Base-by-base conservation (phyloP, 306 rosid species). In the Styphnolobium japonicum region DNA sequence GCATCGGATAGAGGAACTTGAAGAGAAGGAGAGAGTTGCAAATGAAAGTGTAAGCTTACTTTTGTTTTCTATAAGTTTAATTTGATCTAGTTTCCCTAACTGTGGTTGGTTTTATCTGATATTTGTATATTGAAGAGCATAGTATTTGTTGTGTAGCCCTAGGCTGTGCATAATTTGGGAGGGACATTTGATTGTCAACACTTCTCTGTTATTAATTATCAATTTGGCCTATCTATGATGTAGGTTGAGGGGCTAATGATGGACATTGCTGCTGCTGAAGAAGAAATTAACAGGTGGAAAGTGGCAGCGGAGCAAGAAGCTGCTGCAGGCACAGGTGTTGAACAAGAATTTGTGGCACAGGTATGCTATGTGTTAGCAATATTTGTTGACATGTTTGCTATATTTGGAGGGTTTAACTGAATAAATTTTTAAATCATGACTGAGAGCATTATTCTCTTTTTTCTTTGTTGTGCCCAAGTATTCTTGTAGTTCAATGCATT, bases 281-380 rank as follows among this genome's bases (percentile, higher is more conserved):
- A 96, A 85, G 99, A 96, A 86, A 96, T 96, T 73, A 85, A 89
- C 80, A 90, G 99, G 85, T 96, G 98, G 99, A 96, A 91, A 90
- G 84, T 85, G 51, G 99, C 99, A 46, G 99, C 99, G 63, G 98
- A 93, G 89, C 94, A 96, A 85, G 98, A 96, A 90, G 99, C 99
- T 61, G 99, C 93, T 83, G 99, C 99, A 6, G 99, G 99, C 69
- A 89, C 83, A 78, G 96, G 91, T 25, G 90, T 96, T 58, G 99
- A 96, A 78, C 97, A 93, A 74, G 98, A 96, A 81, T 93, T 89
- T 85, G 68, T 89, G 66, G 91, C 89, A 42, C 92, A 93, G 98
- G 99, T 96, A 88, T 76, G 76, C 62, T 78, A 64, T 57, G 53
- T 45, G 34, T 45, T 42, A 16, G 76, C 42, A 63, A 43, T 73